phyloP scores from a whole-genome alignment of 2,329 filamentous ascomycete genomes.

The Trichoderma lentiforme region DNA sequence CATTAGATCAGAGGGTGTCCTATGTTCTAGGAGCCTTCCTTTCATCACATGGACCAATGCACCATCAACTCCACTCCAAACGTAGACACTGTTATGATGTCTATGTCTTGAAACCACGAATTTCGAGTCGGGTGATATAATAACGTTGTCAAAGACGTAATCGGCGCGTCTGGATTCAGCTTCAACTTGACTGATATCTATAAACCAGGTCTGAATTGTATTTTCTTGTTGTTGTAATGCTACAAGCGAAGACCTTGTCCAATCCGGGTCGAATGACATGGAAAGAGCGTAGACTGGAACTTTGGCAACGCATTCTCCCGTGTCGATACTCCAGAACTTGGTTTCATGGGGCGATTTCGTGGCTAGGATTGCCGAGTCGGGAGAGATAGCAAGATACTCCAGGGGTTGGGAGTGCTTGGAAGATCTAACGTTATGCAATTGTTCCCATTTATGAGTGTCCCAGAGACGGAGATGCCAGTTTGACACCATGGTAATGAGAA shows the following conservation, averaged over 20 bases:
- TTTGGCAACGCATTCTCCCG: neutral
- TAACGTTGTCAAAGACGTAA: too few species aligned
- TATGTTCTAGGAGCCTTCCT: too few species aligned
- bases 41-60: neutral
- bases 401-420: too few species aligned
- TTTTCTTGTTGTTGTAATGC: neutral
- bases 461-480: neutral
- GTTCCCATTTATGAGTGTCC: neutral
- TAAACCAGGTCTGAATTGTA: too few species aligned
- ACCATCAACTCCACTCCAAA: neutral
- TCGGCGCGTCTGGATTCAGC: too few species aligned
- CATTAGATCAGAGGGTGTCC: too few species aligned
- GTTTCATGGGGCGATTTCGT: rapidly evolving
- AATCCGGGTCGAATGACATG: neutral
- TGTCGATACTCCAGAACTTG: neutral
- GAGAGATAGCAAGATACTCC: neutral
- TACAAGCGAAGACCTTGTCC: neutral
- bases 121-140: neutral
- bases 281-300: too few species aligned
- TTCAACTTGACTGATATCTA: too few species aligned
- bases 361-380: neutral
- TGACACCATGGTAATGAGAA: neutral
- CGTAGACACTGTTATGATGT: rapidly evolving
- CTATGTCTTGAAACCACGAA: neutral
- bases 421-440: too few species aligned